A percentile compares a stretch with the other conserved stretches of the same genome.
Evolutionary conservation across 129 eudicot genomes (phyloP).

Genomic region (Helichrysum umbraculigerum): DNA sequence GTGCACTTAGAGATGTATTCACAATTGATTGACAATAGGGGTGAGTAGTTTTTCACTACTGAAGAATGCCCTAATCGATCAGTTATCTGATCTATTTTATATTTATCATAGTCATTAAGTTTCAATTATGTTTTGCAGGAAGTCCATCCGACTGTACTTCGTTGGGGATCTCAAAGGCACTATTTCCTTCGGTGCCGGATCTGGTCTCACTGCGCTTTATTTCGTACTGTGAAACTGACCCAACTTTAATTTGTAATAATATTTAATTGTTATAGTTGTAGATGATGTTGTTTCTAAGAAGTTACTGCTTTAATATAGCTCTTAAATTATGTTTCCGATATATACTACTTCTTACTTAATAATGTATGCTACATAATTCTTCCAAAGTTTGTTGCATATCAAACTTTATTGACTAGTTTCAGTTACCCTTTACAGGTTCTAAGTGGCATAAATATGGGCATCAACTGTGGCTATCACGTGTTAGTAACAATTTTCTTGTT

Average conservation of each 20-base stretch:
- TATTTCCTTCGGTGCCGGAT: constrained; percentile 79
- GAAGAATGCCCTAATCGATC: constrained; percentile 2
- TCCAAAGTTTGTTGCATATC: background rate
- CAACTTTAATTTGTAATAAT: background rate
- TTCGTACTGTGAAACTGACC: no score
- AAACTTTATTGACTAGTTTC: constrained; percentile 14
- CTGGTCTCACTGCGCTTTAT: constrained; percentile 46
- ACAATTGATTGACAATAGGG: background rate
- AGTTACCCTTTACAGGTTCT: constrained; percentile 54
- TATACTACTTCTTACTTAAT: no score
- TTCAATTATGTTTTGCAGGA: constrained; percentile 43
- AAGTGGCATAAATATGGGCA: constrained; percentile 94
- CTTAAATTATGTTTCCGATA: no score
- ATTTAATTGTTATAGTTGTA: background rate
- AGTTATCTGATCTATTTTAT: background rate
- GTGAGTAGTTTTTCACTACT: background rate
- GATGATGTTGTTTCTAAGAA: no score
- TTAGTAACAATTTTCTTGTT: constrained; percentile 38
- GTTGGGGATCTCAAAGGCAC: constrained; percentile 68
- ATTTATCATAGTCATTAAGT: background rate
- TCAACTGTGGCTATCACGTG: constrained; percentile 92
- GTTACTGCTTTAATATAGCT: no score
- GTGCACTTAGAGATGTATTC: background rate
- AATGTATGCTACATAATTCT: background rate
- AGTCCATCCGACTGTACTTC: constrained; percentile 96